Evolutionary conservation across 176 grass and related monocot species (phyloP), one percentile per base, ranked within the genome.

Genomic region (Ensete glaucum): DNA sequence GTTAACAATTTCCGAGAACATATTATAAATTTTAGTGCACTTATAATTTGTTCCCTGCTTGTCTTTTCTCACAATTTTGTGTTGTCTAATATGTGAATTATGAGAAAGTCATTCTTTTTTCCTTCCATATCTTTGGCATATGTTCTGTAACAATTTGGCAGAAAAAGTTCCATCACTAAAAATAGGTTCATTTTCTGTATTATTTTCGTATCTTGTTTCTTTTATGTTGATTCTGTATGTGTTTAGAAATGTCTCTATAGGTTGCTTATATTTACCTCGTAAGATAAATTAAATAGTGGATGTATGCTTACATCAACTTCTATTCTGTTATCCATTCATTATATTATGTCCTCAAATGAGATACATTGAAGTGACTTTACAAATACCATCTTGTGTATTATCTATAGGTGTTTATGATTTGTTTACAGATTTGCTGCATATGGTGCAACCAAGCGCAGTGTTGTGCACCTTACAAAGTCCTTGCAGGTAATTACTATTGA

Each of bases 391-490:
- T 34, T 16, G 19, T 34, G 15, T 65, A 15, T 34, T 67, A 15
- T 57, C 24, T 62, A 78, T 52, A 78, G n/a, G 75, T 49, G 14
- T 73, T 53, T 17, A 74, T 79, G 70, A 81, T 82, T 13, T 12
- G 7, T 73, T 71, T 68, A 62, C 77, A 97, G 94, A 82, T 98
- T 91, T 89, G 88, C 90, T 65, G 90, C 94, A 83, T 98, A 98
- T 80, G 90, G 94, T 87, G 94, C 94, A 78, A 91, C 94, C 54
- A 98, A 93, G 64, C 82, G 88, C 54, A 98, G 90, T 84, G 90
- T 91, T 24, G 94, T 98, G 80, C 94, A 91, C 76, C 88, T 98
- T 82, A 93, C 86, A 23, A 98, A 98, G 77, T 98, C 90, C 79
- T 81, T 98, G 58, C 94, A 98, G 94, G 88, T 98, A 90, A 76